Evolutionary conservation across 192 early-diverging fungal genomes (phyloP).

Genomic region (Chytriomyces sp.): DNA sequence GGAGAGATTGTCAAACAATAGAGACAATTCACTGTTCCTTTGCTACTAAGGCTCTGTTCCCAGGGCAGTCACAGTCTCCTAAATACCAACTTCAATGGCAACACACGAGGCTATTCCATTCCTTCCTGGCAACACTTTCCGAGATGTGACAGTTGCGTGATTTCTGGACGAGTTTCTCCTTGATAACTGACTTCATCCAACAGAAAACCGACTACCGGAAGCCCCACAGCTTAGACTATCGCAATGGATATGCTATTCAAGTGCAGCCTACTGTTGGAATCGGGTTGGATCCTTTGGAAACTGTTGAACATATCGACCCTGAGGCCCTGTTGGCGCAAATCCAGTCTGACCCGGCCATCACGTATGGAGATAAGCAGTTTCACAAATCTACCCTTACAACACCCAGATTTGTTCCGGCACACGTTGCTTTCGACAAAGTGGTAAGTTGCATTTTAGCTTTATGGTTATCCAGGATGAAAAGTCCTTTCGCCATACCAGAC

Average conservation of each 20-base stretch:
- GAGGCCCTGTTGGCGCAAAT: slow-evolving; percentile 42
- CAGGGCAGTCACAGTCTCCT: neutral
- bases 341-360: slow-evolving; percentile 41
- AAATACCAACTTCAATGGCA: slow-evolving; percentile 12
- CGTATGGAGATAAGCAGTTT: slow-evolving; percentile 50
- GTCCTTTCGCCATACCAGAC: slow-evolving; percentile 35
- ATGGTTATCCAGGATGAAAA: neutral
- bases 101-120: slow-evolving; percentile 52
- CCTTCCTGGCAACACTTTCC: slow-evolving; percentile 58
- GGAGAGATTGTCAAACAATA: neutral
- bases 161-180: neutral
- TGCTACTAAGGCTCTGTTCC: neutral
- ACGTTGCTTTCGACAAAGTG: slow-evolving; percentile 67
- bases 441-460: slow-evolving; percentile 37
- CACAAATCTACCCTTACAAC: slow-evolving; percentile 10
- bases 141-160: slow-evolving; percentile 48
- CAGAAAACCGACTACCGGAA: slow-evolving; percentile 60
- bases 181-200: neutral
- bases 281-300: slow-evolving; percentile 39
- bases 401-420: slow-evolving; percentile 55
- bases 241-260: slow-evolving; percentile 59
- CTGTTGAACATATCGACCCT: slow-evolving; percentile 16
- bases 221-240: slow-evolving; percentile 56
- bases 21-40: neutral
- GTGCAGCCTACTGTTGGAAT: slow-evolving; percentile 37